Base-by-base conservation (phyloP, 2,329 filamentous ascomycete species). In the Magnaporthiopsis poae region DNA sequence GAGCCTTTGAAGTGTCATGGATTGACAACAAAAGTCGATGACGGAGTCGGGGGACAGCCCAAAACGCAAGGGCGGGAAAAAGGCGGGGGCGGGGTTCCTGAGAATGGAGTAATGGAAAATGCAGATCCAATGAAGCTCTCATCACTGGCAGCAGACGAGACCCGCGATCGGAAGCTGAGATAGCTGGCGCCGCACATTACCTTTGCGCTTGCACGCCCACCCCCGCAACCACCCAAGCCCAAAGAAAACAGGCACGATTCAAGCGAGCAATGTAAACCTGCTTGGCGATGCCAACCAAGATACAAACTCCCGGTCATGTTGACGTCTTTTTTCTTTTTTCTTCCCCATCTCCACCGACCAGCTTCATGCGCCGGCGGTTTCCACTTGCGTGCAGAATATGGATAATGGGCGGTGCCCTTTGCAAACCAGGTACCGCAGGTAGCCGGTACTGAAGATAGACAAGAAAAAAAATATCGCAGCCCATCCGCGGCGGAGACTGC, bases 221-320 rank as follows among this genome's bases (percentile, higher is more conserved):
- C 18, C 46, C 46, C 46, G 21, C 46, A 56, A 21, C 21, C n/a
- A n/a, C n/a, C n/a, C 46, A 56, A n/a, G 46, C 18, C 46, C 46
- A 56, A n/a, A 9, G 46, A 56, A 25, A 56, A 25, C 5, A 21
- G 21, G 46, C 21, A 25, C 8, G 12, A n/a, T 7, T 56, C 46
- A n/a, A 56, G 46, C 11, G 46, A 7, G 21, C 18, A 18, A 25
- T 8, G n/a, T n/a, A n/a, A 56, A 56, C 31, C 18, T 29, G 5
- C 25, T 18, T 61, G 12, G 31, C 60, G 60, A 61, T 33, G 60
- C 60, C 60, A 61, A 61, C 60, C 60, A 61, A 61, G 31, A 29
- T 61, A 61, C 27, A 61, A 29, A 21, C 13, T 13, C 60, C 31
- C 60, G 27, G 31, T 61, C 60, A 31, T 61, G 27, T 61, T 61